A percentile compares a stretch with the other conserved stretches of the same genome.
phyloP scores from a whole-genome alignment of 192 early-diverging fungal species.

The Rhizophagus sp. region DNA sequence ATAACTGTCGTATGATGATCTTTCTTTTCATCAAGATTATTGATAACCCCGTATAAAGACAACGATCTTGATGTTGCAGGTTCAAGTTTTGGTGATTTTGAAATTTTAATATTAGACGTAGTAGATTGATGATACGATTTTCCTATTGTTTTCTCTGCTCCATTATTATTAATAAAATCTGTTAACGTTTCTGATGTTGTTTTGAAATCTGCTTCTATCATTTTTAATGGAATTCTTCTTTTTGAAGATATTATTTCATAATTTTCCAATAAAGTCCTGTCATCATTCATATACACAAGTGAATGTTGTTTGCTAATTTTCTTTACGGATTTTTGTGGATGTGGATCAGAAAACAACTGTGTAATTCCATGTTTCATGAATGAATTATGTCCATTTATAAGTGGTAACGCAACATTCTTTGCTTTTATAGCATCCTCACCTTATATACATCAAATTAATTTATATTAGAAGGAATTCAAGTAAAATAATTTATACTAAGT shows the following conservation, averaged over 20 bases:
- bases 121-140: conserved; percentile 31
- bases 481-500: not conserved
- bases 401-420: conserved; percentile 72
- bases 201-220: not conserved
- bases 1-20: conserved; percentile 13
- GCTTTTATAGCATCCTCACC: conserved; percentile 76
- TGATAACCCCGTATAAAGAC: conserved; percentile 28
- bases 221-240: conserved; percentile 32
- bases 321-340: conserved; percentile 57
- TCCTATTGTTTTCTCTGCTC: conserved; percentile 15
- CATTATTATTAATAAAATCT: conserved; percentile 38
- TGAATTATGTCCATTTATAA: conserved; percentile 81
- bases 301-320: not conserved
- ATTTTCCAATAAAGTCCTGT: conserved; percentile 31
- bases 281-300: not conserved
- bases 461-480: not conserved
- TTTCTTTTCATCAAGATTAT: conserved; percentile 18
- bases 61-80: conserved; percentile 14
- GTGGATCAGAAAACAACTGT: conserved; percentile 83
- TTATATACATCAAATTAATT: not conserved
- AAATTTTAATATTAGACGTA: conserved; percentile 24
- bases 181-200: conserved; percentile 29
- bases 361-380: conserved; percentile 71
- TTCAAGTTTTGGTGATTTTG: conserved; percentile 35
- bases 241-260: conserved; percentile 33